Conservation (phyloP, 2,329 filamentous ascomycete species). For the Diplocarpon mali region DNA sequence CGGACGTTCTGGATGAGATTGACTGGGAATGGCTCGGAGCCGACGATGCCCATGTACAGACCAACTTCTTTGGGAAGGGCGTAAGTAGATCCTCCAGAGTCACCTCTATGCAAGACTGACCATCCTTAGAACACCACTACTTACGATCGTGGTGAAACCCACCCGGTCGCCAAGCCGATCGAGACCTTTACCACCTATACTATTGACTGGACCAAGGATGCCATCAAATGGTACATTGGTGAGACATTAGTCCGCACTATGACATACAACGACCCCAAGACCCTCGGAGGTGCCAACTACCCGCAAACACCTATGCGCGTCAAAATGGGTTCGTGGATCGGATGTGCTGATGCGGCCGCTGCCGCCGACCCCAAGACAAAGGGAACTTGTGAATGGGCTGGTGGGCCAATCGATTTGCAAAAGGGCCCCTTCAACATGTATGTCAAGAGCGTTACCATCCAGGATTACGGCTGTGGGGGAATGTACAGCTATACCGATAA, state of each 20-base stretch:
- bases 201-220: slow-evolving; percentile 52
- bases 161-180: slow-evolving; percentile 27
- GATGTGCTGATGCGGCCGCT: slow-evolving; percentile 26
- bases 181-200: slow-evolving; percentile 51
- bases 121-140: slow-evolving; percentile 32
- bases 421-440: slow-evolving; percentile 40
- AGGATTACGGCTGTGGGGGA: slow-evolving; percentile 38
- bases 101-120: too few relatives aligned
- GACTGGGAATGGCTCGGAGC: slow-evolving; percentile 36
- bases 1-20: slow-evolving; percentile 41
- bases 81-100: too few relatives aligned
- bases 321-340: slow-evolving; percentile 48
- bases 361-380: slow-evolving; percentile 34
- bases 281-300: slow-evolving; percentile 42
- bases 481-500: slow-evolving; percentile 39
- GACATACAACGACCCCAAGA: slow-evolving; percentile 33
- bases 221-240: slow-evolving; percentile 50
- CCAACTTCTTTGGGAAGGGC: slow-evolving; percentile 45
- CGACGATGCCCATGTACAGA: slow-evolving; percentile 30
- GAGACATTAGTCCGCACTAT: slow-evolving; percentile 36
- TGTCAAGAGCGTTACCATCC: slow-evolving; percentile 38
- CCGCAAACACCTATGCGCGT: slow-evolving; percentile 61
- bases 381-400: slow-evolving; percentile 58
- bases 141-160: slow-evolving; percentile 35
- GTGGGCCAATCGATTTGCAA: slow-evolving; percentile 39